Conservation (phyloP, 2,329 filamentous ascomycete species). For the Pseudogymnoascus sp. region DNA sequence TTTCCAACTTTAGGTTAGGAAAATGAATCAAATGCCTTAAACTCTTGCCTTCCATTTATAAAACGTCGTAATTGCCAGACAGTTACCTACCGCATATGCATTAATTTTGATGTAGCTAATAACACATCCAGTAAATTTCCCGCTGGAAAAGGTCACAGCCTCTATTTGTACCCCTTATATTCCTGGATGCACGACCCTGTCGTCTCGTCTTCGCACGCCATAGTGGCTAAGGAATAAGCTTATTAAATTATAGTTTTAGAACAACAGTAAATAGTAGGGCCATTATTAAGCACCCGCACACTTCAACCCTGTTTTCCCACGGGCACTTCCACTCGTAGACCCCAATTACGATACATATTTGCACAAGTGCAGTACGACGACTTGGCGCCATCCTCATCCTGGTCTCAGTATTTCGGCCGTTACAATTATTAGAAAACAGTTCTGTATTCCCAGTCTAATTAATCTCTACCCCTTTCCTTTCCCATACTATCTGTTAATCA, state of each 20-base stretch:
- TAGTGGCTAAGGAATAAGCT: neutral
- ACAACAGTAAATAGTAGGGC: neutral
- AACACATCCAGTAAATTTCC: neutral
- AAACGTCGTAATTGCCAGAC: neutral
- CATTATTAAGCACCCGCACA: neutral
- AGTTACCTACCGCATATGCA: neutral
- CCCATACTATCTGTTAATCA: neutral
- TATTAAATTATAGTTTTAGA: neutral
- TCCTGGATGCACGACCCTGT: neutral
- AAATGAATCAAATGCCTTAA: neutral
- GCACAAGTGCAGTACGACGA: neutral
- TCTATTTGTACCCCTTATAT: neutral
- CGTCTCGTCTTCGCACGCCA: neutral
- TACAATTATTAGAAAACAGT: neutral
- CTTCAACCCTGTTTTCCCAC: neutral
- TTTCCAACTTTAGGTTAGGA: neutral
- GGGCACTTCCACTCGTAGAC: neutral
- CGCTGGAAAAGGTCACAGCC: neutral
- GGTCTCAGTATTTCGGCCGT: neutral
- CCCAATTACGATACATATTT: neutral
- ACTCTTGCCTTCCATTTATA: neutral
- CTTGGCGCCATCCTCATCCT: neutral
- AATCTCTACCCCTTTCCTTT: neutral
- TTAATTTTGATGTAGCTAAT: neutral
- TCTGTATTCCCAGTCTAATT: neutral